Conservation (phyloP, 2,329 filamentous ascomycete species). For the Cladosporium cucumerinum region DNA sequence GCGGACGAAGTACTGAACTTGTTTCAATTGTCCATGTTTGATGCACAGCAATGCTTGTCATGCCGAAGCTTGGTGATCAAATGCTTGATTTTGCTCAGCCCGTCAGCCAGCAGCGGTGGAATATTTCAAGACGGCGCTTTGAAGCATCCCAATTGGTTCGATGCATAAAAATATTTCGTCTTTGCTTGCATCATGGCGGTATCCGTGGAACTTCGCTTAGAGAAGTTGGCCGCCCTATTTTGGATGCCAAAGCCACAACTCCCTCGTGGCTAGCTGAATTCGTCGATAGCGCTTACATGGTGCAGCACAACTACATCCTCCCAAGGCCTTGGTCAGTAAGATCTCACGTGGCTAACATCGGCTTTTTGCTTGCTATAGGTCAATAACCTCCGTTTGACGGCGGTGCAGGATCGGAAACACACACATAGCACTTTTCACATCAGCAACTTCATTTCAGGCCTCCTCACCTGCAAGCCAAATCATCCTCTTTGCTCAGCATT, state of each 20-base stretch:
- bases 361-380: not conserved
- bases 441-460: constrained; percentile 1
- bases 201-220: not conserved
- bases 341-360: constrained; percentile 6
- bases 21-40: not conserved
- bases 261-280: constrained; percentile 5
- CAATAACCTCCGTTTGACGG: not conserved
- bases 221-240: constrained; percentile 10
- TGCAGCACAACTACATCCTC: constrained; percentile 2
- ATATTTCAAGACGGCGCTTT: not conserved
- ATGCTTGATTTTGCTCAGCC: not conserved
- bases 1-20: not conserved
- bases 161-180: not conserved
- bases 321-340: not conserved
- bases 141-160: not conserved
- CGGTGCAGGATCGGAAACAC: not conserved
- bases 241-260: constrained; percentile 7
- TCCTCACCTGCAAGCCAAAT: constrained; percentile 1
- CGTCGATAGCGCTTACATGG: constrained; percentile 11
- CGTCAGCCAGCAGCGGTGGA: not conserved
- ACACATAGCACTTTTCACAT: constrained; percentile 7
- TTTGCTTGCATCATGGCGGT: not conserved
- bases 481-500: not conserved
- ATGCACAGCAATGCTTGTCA: constrained; percentile 4
- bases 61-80: constrained; percentile 8